Base-by-base conservation (phyloP, 495 filamentous ascomycete species). In the Penicillium lividum region DNA sequence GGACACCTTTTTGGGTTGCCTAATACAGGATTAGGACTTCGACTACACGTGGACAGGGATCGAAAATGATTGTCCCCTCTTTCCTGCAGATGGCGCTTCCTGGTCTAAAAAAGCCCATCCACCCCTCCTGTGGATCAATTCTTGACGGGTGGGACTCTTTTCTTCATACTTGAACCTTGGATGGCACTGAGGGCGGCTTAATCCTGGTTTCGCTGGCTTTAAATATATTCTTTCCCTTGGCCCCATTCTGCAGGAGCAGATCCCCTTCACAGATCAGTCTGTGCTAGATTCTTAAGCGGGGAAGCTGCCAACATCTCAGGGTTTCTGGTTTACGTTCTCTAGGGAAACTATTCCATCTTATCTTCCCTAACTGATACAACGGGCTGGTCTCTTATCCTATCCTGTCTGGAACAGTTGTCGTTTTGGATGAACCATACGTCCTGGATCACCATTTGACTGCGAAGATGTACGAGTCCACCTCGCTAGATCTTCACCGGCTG, bases 401-500 rank as follows among this genome's bases (percentile, higher is more conserved):
- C 46, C 50, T 58, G 22, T 58, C 36, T 52, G 31, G 38, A 33
- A 22, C 44, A 36, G 50, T 22, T 11, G 10, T 57, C 10, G 22
- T 31, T 57, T 18, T 47, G 31, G 34, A 44, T 49, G 29, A 60
- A 40, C 49, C 25, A 28, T 45, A 38, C 7, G 34, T 16, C 40
- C 43, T 45, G 9, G 38, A 44, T 36, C 18, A 51, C 18, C 33
- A 30, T 7, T 7, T 45, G 27, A 36, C 31, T 15, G 36, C 46
- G 31, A 67, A 56, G 29, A 77, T 77, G 75, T 75, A 72, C 58
- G 64, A 70, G 50, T 43, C 70, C 3, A 61, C 60, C 36, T 57
- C 70, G 18, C 52, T 77, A 22, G 60, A 66, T 43, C 61, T 77
- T 55, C 67, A 73, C 53, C 71, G 74, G 51, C 63, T 74, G 57